phyloP scores from a whole-genome alignment of 2,329 filamentous ascomycete genomes.

The Beauveria medogensis region DNA sequence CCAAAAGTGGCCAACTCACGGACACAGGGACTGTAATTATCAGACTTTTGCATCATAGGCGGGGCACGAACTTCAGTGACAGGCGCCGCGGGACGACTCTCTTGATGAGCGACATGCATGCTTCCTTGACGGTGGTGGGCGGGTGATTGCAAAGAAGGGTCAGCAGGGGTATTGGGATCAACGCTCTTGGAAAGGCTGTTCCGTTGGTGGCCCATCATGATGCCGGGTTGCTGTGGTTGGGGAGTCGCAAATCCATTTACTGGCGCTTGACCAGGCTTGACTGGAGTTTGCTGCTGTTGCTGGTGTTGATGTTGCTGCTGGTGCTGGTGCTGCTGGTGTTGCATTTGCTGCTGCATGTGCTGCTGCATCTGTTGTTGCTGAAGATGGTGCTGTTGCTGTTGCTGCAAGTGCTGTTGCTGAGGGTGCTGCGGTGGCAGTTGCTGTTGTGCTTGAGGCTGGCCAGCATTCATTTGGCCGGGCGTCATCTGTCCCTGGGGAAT shows the following conservation, averaged over 20 bases:
- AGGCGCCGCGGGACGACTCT: conserved; percentile 21
- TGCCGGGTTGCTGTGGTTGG: conserved; percentile 20
- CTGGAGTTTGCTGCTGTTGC: conserved; percentile 22
- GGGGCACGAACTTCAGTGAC: conserved; percentile 20
- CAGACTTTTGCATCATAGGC: conserved; percentile 37
- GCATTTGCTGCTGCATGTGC: conserved; percentile 29
- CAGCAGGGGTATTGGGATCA: conserved; percentile 27
- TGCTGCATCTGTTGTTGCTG: conserved; percentile 27
- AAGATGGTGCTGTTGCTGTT: conserved; percentile 24
- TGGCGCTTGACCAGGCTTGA: conserved; percentile 31
- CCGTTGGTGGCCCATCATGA: conserved; percentile 32
- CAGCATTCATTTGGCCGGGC: conserved; percentile 19
- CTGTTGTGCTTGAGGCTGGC: conserved; percentile 16
- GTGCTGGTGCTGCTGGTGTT: conserved; percentile 22
- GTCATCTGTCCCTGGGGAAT: conserved; percentile 22
- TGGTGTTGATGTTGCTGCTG: conserved; percentile 2
- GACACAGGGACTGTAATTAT: conserved; percentile 48
- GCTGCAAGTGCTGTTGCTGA: conserved; percentile 35
- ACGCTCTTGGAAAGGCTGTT: conserved; percentile 45
- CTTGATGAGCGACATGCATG: conserved; percentile 28
- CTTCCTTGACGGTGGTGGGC: conserved; percentile 27
- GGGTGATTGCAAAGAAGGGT: conserved; percentile 22
- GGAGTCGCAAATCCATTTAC: conserved; percentile 31
- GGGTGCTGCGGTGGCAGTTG: conserved; percentile 25
- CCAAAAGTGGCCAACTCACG: conserved; percentile 55